These are phyloP conservation scores for Saprolegnia parasitica DNA, from an alignment of 352 stramenopile genomes.

Conservation along the genomic window DNA sequence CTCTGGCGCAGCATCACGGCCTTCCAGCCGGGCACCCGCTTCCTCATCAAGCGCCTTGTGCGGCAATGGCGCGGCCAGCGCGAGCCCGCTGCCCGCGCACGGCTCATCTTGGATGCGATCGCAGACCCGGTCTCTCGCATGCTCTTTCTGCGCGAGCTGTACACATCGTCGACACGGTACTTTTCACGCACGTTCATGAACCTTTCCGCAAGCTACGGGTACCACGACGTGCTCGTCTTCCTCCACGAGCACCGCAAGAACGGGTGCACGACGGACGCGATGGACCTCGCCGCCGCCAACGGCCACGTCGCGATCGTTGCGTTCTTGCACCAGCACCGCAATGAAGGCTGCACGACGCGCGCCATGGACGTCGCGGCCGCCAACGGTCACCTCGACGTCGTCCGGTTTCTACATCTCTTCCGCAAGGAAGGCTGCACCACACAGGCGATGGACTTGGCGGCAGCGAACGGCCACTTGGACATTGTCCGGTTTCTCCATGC, in stretches of 20 bases:
- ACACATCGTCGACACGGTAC: not conserved
- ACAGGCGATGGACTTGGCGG: not conserved
- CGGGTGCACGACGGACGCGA: not conserved
- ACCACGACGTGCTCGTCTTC: not conserved
- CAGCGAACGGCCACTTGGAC: not conserved
- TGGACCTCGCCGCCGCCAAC: not conserved
- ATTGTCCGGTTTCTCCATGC: not conserved
- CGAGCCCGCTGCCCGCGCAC: not conserved
- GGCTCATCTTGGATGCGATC: not conserved
- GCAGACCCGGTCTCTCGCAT: not conserved
- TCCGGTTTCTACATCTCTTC: not conserved
- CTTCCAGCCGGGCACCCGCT: not conserved
- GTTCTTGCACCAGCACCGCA: not conserved
- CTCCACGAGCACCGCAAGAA: constrained; percentile 12
- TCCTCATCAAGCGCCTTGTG: not conserved
- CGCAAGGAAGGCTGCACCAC: not conserved
- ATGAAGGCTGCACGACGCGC: constrained; percentile 8
- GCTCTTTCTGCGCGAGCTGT: not conserved
- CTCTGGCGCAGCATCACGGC: not conserved
- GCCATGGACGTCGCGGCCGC: constrained; percentile 4
- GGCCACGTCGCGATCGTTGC: not conserved
- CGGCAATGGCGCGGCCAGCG: not conserved
- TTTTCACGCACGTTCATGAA: not conserved
- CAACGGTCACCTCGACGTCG: not conserved
- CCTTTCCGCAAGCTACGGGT: not conserved